Evolutionary conservation across 2,329 filamentous ascomycete genomes (phyloP).

Genomic region (Trichoderma gracile): DNA sequence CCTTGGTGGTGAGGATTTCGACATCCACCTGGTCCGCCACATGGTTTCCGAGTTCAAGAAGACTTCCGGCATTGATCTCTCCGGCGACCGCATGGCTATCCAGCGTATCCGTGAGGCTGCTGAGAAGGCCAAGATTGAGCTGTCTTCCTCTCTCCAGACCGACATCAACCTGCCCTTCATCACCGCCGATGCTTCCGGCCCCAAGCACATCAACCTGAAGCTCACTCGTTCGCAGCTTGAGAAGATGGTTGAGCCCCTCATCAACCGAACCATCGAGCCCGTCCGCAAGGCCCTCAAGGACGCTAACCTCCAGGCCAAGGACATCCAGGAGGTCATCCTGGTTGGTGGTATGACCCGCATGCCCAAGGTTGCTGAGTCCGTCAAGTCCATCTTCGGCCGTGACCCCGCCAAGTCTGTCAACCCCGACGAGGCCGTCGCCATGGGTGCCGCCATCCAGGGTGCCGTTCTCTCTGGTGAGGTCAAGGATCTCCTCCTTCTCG

Average conservation of each 20-base stretch:
- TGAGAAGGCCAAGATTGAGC: conserved; percentile 99
- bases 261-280: conserved; percentile 82
- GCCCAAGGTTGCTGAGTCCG: conserved; percentile 95
- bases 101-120: conserved; percentile 98
- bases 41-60: conserved; percentile 96
- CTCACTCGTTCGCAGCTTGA: conserved; percentile 90
- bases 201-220: conserved; percentile 98
- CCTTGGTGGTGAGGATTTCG: conserved; percentile 97
- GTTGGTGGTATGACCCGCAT: conserved; percentile 99
- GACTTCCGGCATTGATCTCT: conserved; percentile 87
- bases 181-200: conserved; percentile 90
- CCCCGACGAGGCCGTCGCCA: conserved; percentile 96
- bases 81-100: conserved; percentile 93
- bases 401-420: conserved; percentile 98
- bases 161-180: conserved; percentile 99
- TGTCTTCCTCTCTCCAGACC: conserved; percentile 91
- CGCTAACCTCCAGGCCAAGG: conserved; percentile 84
- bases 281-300: conserved; percentile 98
- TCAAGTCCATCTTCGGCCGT: conserved; percentile 95
- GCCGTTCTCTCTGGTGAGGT: conserved; percentile 95
- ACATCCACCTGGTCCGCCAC: conserved; percentile 91
- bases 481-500: conserved; percentile 90
- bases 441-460: conserved; percentile 96
- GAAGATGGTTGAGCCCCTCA: conserved; percentile 86
- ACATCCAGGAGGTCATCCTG: conserved; percentile 96